Conservation (phyloP, 2,329 filamentous ascomycete species). For the Monosporascus ibericus region DNA sequence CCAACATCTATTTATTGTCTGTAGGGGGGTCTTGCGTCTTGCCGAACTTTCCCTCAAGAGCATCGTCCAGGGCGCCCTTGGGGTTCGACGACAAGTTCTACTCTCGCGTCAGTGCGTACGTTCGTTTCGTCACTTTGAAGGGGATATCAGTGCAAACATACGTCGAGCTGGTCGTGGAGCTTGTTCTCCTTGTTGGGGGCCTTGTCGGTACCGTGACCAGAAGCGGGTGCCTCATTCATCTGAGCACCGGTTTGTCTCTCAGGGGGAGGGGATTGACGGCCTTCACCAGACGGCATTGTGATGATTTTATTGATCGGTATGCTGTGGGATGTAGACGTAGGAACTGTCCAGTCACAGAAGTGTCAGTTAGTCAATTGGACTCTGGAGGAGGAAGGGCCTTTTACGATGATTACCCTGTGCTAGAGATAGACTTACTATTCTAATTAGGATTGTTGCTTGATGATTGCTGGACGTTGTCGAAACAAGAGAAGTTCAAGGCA, state of each 20-base stretch:
- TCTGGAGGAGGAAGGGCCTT: background rate
- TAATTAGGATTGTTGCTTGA: background rate
- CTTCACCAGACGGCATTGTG: slow-evolving; percentile 58
- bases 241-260: slow-evolving; percentile 62
- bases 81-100: slow-evolving; percentile 60
- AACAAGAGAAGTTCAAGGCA: background rate
- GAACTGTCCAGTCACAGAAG: background rate
- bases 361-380: background rate
- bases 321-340: slow-evolving; percentile 3
- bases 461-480: slow-evolving; percentile 1
- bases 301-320: slow-evolving; percentile 16
- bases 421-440: background rate
- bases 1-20: background rate
- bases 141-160: slow-evolving; percentile 19
- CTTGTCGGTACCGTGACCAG: slow-evolving; percentile 52
- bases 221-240: slow-evolving; percentile 49
- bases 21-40: slow-evolving; percentile 33
- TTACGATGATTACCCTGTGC: background rate
- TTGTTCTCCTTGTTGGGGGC: slow-evolving; percentile 46
- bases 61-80: slow-evolving; percentile 55
- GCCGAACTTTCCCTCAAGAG: slow-evolving; percentile 53
- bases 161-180: slow-evolving; percentile 47
- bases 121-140: background rate
- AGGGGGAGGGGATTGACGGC: slow-evolving; percentile 73
- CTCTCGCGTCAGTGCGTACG: slow-evolving; percentile 1